Evolutionary conservation across 116 monocot species (phyloP).

Genomic region (Trichopus zeylanicus): DNA sequence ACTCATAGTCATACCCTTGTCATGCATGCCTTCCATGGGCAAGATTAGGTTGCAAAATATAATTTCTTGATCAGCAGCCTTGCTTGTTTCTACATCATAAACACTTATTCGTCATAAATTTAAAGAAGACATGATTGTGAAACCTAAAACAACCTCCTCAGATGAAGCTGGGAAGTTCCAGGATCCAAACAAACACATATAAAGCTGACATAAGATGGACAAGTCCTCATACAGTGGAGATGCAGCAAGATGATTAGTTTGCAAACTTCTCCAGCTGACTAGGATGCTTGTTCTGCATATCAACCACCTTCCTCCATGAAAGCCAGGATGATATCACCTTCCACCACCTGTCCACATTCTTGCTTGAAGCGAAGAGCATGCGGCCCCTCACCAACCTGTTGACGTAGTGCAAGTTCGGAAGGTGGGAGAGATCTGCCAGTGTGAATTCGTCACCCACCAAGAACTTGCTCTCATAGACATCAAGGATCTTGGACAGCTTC

Average conservation of each 20-base stretch:
- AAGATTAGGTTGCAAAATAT: too few species aligned
- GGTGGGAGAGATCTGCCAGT: conserved; percentile 8
- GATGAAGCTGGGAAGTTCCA: too few species aligned
- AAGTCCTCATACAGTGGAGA: background rate
- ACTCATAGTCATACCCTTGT: too few species aligned
- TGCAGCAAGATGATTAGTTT: background rate
- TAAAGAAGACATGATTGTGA: too few species aligned
- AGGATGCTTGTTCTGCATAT: background rate
- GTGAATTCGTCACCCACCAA: conserved; percentile 12
- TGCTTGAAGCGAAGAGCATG: background rate
- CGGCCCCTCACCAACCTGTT: conserved; percentile 1
- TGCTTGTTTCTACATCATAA: too few species aligned
- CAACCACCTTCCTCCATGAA: conserved; percentile 13
- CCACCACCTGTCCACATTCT: conserved; percentile 9
- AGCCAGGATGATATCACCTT: background rate
- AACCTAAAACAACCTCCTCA: too few species aligned
- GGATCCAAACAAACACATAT: background rate
- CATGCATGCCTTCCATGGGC: too few species aligned
- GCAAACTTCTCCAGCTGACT: background rate
- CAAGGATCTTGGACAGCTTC: conserved; percentile 3
- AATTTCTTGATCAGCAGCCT: too few species aligned
- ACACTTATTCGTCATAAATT: too few species aligned
- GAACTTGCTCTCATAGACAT: conserved; percentile 10
- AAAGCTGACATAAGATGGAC: too few species aligned
- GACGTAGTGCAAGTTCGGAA: conserved; percentile 3